These are phyloP conservation scores for Aciculosporium take DNA, from an alignment of 2,329 filamentous ascomycete genomes.

Conservation along the genomic window DNA sequence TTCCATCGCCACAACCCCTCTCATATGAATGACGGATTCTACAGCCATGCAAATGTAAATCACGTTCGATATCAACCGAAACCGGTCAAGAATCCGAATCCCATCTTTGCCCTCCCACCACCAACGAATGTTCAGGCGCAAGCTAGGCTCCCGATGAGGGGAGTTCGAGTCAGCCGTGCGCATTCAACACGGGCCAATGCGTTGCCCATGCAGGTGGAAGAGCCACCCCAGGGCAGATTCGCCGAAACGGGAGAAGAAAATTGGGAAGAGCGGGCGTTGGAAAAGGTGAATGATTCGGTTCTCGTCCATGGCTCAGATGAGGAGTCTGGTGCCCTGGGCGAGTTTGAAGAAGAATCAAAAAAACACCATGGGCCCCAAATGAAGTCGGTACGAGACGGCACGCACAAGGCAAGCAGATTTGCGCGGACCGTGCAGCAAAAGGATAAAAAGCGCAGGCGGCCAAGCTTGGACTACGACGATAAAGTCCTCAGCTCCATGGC, in stretches of 20 bases:
- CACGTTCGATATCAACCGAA: conserved; percentile 9
- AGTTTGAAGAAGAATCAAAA: conserved; percentile 13
- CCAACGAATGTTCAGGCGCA: conserved; percentile 11
- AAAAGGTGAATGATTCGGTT: conserved; percentile 9
- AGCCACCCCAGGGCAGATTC: background rate
- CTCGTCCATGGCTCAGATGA: conserved; percentile 12
- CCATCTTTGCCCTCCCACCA: conserved; percentile 10
- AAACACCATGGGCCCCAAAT: conserved; percentile 9
- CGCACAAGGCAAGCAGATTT: conserved; percentile 11
- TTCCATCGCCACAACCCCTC: conserved; percentile 12
- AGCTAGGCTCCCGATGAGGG: conserved; percentile 26
- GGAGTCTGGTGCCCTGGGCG: conserved; percentile 11
- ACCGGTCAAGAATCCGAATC: conserved; percentile 8
- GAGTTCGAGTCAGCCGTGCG: conserved; percentile 6
- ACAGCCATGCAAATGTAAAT: conserved; percentile 12
- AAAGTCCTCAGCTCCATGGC: conserved; percentile 38
- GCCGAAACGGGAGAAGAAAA: conserved; percentile 9
- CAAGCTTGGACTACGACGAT: conserved; percentile 42
- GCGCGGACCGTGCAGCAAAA: conserved; percentile 9
- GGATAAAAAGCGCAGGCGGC: conserved; percentile 27
- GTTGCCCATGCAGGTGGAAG: conserved; percentile 1
- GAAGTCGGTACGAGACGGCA: conserved; percentile 11
- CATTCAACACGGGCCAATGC: background rate
- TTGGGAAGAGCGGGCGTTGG: conserved; percentile 11
- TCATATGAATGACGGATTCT: conserved; percentile 21